Evolutionary conservation across 1,284 basidiomycete species (phyloP).

Genomic region (Cystobasidium sp.): DNA sequence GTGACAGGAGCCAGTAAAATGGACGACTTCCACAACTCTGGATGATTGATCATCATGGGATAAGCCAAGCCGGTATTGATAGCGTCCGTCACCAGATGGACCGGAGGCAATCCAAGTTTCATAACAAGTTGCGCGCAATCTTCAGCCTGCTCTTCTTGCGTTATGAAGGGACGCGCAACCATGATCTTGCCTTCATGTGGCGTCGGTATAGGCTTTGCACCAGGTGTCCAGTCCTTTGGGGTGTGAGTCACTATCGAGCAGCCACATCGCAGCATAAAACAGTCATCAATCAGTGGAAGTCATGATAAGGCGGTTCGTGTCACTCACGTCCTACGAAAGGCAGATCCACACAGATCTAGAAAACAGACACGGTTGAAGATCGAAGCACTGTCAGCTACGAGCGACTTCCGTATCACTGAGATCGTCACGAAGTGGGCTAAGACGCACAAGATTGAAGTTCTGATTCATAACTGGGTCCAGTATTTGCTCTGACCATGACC

Average conservation of each 20-base stretch:
- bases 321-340: conserved; percentile 1
- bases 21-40: conserved; percentile 20
- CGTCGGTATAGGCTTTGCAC: not conserved
- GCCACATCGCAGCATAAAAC: no score
- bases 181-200: not conserved
- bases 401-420: not conserved
- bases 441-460: conserved; percentile 25
- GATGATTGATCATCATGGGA: conserved; percentile 9
- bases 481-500: conserved; percentile 10
- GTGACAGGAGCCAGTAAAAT: conserved; percentile 15
- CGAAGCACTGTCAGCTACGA: not conserved
- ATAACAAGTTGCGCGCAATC: conserved; percentile 1
- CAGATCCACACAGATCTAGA: conserved; percentile 15
- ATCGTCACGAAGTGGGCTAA: not conserved
- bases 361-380: not conserved
- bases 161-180: not conserved
- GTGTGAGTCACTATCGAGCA: no score
- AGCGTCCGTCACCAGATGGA: not conserved
- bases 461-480: conserved; percentile 22
- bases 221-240: conserved; percentile 25
- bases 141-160: conserved; percentile 19
- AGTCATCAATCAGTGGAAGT: not conserved
- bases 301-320: not conserved
- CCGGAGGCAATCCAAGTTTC: conserved; percentile 10
- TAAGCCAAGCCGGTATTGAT: conserved; percentile 7